These are phyloP conservation scores for Monascus ruber DNA, from an alignment of 2,329 filamentous ascomycete species.

Conservation along the genomic window DNA sequence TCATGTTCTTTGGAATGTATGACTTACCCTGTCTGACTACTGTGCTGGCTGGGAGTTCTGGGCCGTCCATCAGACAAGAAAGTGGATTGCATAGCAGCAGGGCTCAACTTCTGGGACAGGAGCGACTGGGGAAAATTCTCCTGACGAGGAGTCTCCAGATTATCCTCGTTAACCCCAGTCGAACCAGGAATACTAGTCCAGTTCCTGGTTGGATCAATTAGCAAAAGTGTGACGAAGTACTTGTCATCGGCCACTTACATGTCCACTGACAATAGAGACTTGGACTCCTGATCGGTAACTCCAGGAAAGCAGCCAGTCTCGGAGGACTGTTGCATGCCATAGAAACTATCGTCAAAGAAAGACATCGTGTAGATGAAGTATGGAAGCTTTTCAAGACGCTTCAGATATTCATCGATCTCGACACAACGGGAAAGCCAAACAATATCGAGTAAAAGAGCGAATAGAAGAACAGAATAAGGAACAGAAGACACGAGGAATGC, in stretches of 20 bases:
- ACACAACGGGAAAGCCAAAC: no score
- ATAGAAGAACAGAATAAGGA: not conserved
- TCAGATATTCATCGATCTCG: no score
- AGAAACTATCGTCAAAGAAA: no score
- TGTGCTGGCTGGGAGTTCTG: no score
- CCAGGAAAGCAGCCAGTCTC: no score
- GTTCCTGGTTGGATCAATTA: not conserved
- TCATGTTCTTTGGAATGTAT: no score
- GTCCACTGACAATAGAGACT: not conserved
- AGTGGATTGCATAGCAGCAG: not conserved
- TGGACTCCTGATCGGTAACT: no score
- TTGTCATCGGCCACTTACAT: not conserved
- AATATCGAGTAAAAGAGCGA: not conserved
- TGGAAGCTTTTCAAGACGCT: no score
- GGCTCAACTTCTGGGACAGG: not conserved
- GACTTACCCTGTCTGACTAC: no score
- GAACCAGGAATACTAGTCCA: not conserved
- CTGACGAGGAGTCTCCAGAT: not conserved
- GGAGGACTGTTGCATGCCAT: no score
- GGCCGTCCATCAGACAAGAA: no score
- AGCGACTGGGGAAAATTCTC: not conserved
- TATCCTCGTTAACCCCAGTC: not conserved
- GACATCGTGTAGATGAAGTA: no score
- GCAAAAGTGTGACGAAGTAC: not conserved
- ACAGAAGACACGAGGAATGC: not conserved